These are phyloP conservation scores for Aspergillus sp. DNA, from an alignment of 2,329 filamentous ascomycete genomes.

Conservation along the genomic window DNA sequence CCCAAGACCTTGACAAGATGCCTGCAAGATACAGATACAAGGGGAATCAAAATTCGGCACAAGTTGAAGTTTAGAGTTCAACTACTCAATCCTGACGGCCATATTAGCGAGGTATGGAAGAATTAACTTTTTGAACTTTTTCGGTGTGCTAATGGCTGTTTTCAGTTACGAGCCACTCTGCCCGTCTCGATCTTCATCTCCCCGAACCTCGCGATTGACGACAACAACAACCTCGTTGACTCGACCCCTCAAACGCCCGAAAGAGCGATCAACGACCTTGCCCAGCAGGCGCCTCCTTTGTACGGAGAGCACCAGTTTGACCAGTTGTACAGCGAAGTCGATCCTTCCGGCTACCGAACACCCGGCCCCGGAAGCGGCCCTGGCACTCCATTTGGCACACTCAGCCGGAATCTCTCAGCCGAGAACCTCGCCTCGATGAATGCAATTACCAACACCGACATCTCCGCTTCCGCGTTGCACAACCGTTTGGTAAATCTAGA, in stretches of 20 bases:
- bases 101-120: constrained; percentile 76
- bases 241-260: constrained; percentile 55
- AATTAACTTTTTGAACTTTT: not conserved
- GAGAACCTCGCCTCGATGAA: constrained; percentile 73
- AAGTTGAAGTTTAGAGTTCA: constrained; percentile 90
- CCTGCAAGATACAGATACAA: constrained; percentile 83
- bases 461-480: constrained; percentile 67
- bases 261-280: constrained; percentile 54
- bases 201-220: constrained; percentile 84
- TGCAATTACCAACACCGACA: constrained; percentile 50
- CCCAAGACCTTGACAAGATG: constrained; percentile 81
- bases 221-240: constrained; percentile 75
- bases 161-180: constrained; percentile 77
- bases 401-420: constrained; percentile 69
- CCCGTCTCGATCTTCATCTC: constrained; percentile 95
- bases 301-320: constrained; percentile 91
- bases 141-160: constrained; percentile 12
- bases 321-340: constrained; percentile 84
- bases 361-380: constrained; percentile 66
- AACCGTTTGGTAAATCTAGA: constrained; percentile 62
- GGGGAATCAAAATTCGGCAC: constrained; percentile 88
- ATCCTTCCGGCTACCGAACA: constrained; percentile 77
- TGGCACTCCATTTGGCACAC: constrained; percentile 73
- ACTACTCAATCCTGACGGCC: constrained; percentile 90
- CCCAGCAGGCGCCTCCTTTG: constrained; percentile 76